Percentiles rank a stretch among this genome's conserved stretches.
Evolutionary conservation across 441 rosid species (phyloP).

Genomic region (California macrophylla): DNA sequence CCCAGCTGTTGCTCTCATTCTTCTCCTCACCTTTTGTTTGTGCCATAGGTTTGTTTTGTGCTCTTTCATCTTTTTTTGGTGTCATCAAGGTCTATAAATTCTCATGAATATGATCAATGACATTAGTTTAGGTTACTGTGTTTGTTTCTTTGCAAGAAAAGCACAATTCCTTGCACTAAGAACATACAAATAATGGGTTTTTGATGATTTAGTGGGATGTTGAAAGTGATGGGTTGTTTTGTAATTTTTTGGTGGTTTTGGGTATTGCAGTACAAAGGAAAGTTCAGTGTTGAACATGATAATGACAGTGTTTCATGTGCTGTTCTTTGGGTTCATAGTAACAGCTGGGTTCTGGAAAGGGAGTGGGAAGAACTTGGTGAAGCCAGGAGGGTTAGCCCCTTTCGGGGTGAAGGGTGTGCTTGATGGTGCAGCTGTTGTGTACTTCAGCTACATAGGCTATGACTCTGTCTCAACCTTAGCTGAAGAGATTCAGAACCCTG

Average conservation of each 20-base stretch:
- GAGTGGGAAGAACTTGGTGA: slow-evolving; percentile 42
- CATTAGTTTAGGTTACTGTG: not conserved
- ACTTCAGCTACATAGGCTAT: slow-evolving; percentile 83
- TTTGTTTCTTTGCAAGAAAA: slow-evolving; percentile 5
- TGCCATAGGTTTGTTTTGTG: slow-evolving; percentile 52
- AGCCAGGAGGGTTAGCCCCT: slow-evolving; percentile 72
- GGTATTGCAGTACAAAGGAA: slow-evolving; percentile 70
- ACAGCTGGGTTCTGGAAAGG: slow-evolving; percentile 57
- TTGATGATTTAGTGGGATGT: slow-evolving; percentile 11
- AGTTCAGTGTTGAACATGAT: slow-evolving; percentile 69
- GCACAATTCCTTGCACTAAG: not conserved
- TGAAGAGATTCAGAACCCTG: slow-evolving; percentile 81
- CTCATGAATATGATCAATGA: slow-evolving; percentile 12
- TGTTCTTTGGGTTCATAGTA: slow-evolving; percentile 77
- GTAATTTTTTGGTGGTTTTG: not conserved
- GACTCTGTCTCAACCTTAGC: slow-evolving; percentile 91
- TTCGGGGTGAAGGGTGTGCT: slow-evolving; percentile 62
- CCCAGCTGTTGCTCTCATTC: slow-evolving; percentile 68
- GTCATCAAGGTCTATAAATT: not conserved
- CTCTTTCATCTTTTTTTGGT: too few species aligned
- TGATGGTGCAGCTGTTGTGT: slow-evolving; percentile 74
- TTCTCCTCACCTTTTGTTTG: slow-evolving; percentile 71
- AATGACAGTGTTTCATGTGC: slow-evolving; percentile 70
- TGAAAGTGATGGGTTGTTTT: slow-evolving; percentile 28
- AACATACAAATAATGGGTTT: not conserved